Evolutionary conservation across 805 yeast genomes (phyloP).

Genomic region (Cyberlindnera mississippiensis): DNA sequence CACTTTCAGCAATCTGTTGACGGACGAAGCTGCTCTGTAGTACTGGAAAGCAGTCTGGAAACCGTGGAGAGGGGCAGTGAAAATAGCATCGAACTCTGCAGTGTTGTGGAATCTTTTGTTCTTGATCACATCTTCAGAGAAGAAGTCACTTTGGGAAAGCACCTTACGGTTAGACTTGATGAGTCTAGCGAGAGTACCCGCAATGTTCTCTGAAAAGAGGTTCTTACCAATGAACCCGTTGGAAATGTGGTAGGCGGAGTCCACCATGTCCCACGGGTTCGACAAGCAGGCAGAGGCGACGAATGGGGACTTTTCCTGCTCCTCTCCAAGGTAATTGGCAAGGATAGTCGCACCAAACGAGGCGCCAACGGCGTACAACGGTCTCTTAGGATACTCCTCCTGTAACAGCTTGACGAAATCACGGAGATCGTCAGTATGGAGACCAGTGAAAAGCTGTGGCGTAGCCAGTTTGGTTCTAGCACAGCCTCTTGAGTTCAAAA

Average conservation of each 20-base stretch:
- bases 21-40: constrained; percentile 63
- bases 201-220: constrained; percentile 39
- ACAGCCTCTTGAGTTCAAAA: constrained; percentile 71
- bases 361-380: constrained; percentile 62
- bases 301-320: constrained; percentile 47
- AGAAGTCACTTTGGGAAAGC: constrained; percentile 29
- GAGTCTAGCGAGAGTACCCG: constrained; percentile 38
- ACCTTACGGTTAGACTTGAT: constrained; percentile 41
- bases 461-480: constrained; percentile 69
- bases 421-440: constrained; percentile 67
- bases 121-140: constrained; percentile 34
- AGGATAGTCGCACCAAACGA: constrained; percentile 70
- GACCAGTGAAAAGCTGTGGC: constrained; percentile 61
- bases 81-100: constrained; percentile 55
- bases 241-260: constrained; percentile 44
- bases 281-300: constrained; percentile 58
- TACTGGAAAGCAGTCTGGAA: constrained; percentile 59
- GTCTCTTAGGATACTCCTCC: constrained; percentile 53
- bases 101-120: constrained; percentile 35
- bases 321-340: constrained; percentile 69
- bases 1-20: constrained; percentile 49
- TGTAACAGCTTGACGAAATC: constrained; percentile 50
- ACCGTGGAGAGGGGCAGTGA: constrained; percentile 61
- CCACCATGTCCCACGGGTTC: constrained; percentile 70
- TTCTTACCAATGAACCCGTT: constrained; percentile 36